Base-by-base conservation (phyloP, 192 early-diverging fungal species). In the Powellomyces hirtus region DNA sequence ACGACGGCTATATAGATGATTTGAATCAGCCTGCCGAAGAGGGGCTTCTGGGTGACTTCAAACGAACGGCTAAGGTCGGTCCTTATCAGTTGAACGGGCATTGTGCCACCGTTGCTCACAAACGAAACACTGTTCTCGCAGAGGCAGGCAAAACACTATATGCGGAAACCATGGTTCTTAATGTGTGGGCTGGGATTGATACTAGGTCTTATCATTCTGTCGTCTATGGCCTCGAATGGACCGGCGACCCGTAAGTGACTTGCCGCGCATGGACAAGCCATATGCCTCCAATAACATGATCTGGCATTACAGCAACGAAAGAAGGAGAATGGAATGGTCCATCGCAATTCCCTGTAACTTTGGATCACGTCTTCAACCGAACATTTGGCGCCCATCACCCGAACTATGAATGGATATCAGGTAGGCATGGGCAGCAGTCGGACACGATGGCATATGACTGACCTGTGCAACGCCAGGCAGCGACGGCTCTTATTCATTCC, bases 121-220 rank as follows among this genome's bases (percentile, higher is more conserved):
- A 22, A 64, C 22, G 42, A 11, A 14, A 34, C 10, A 16, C 27
- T 22, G 29, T 13, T 8, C 14, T 46, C 35, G 63, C 1, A 46
- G 35, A n/a, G n/a, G n/a, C 52, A 42, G 24, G 53, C 40, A n/a
- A 65, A 56, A 13, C 36, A 57, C 37, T 60, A 38, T 6, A 2
- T 64, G 7, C 69, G 60, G 35, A 62, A 63, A 37, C 69, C 69
- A 55, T 52, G 46, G 42, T 35, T 71, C 30, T 37, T 71, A 35
- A 71, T 71, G 59, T 63, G 49, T 36, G 69, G 60, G 26, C 49
- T 71, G 61, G 69, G 40, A n/a, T 16, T 55, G 31, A 33, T 64
- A 6, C 61, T 71, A 16, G 51, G 30, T 44, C 27, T 71, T 36
- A 71, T 71, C 36, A 37, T 71, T n/a, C 60, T 63, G 5, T 60